A percentile compares a stretch with the other conserved stretches of the same genome.
phyloP scores from a whole-genome alignment of 2,329 filamentous ascomycete genomes.

The Alternaria sp. region DNA sequence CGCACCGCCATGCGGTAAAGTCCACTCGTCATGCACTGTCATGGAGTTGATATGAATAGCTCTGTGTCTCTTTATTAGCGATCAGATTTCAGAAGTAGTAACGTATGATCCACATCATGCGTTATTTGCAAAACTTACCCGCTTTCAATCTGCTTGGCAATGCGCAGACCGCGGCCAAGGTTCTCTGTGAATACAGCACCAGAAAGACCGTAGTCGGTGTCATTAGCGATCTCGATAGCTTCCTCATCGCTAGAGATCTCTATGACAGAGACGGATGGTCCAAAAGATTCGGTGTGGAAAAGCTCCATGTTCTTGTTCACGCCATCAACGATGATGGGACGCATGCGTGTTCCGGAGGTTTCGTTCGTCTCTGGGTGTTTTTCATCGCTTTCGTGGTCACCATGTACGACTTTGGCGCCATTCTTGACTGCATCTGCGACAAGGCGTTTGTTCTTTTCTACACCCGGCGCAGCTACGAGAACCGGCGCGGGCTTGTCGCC shows the following conservation, averaged over 20 bases:
- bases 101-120: background rate
- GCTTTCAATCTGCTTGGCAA: constrained; percentile 62
- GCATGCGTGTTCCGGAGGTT: constrained; percentile 59
- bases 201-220: constrained; percentile 80
- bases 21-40: constrained; percentile 60
- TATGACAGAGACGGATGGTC: constrained; percentile 75
- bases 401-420: constrained; percentile 67
- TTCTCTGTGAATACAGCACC: constrained; percentile 78
- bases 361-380: constrained; percentile 51
- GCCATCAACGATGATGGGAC: constrained; percentile 72
- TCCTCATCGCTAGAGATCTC: constrained; percentile 74
- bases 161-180: constrained; percentile 57
- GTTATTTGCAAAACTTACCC: constrained; percentile 55
- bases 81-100: background rate
- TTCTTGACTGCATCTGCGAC: constrained; percentile 64
- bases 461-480: constrained; percentile 57
- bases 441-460: constrained; percentile 64
- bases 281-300: constrained; percentile 79
- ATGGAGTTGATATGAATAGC: constrained; percentile 63
- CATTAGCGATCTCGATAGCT: constrained; percentile 77
- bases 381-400: constrained; percentile 51
- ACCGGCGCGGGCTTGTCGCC: constrained; percentile 55
- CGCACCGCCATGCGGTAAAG: constrained; percentile 59
- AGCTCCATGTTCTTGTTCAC: constrained; percentile 78
- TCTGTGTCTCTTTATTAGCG: constrained; percentile 23